Evolutionary conservation across 345 rosid species (phyloP).

Genomic region (Salix koriyanagi): DNA sequence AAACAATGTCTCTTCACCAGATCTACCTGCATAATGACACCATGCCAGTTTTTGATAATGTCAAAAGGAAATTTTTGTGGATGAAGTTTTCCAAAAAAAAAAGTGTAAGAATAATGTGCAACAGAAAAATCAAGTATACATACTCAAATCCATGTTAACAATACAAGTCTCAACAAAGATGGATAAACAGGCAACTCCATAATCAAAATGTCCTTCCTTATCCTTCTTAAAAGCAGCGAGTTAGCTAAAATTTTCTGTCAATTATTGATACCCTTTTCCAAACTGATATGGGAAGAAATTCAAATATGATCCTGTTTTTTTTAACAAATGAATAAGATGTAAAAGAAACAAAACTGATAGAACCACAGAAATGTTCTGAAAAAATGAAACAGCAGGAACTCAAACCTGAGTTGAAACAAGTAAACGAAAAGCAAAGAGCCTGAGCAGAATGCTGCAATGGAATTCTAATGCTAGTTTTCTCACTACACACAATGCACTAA

Average conservation of each 20-base stretch:
- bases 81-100: background rate
- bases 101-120: background rate
- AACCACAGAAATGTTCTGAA: background rate
- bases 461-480: no score
- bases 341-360: background rate
- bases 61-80: background rate
- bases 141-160: background rate
- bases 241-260: background rate
- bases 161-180: background rate
- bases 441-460: no score
- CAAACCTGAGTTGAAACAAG: background rate
- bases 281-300: background rate
- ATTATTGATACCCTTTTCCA: background rate
- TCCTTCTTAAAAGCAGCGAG: background rate
- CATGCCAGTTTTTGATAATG: slow-evolving; percentile 3
- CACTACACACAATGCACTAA: background rate
- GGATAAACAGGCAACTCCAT: background rate
- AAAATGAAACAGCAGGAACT: background rate
- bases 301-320: background rate
- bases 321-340: background rate
- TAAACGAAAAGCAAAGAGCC: no score
- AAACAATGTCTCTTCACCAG: slow-evolving; percentile 73
- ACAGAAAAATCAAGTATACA: background rate
- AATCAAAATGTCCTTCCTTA: background rate
- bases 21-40: slow-evolving; percentile 62